Base-by-base conservation (phyloP, 2,329 filamentous ascomycete species). In the Exophiala calicioides region DNA sequence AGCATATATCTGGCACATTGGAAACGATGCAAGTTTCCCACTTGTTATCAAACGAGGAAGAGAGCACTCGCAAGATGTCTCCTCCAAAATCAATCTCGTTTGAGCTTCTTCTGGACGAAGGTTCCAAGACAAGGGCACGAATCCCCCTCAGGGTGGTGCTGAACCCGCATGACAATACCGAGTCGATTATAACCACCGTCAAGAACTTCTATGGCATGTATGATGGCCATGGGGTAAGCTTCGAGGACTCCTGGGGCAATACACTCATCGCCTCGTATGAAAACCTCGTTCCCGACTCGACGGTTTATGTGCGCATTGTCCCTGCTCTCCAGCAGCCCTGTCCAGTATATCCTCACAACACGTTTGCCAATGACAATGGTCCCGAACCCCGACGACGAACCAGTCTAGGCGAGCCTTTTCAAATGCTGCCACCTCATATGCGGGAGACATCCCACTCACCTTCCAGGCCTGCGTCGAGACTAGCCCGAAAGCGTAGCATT, bases 121-220 rank as follows among this genome's bases (percentile, higher is more conserved):
- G 74, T 50, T 77, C 77, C 52, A 77, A 79, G 58, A 72, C 76
- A 52, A 72, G 76, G 63, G 81, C 80, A 58, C 75, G 81, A 51
- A 77, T 84, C 41, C 81, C 81, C 9, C 82, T 85, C 77, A 73
- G 80, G 57, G 81, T 85, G 33, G 87, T 94, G 63, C 96, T 98
- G 59, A 95, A 86, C 63, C 88, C 88, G 35, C 90, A 97, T 69
- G 93, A 98, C 74, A 90, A 88, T 41, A 97, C 91, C 16, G 91
- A 97, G 65, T 96, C 90, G 26, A 98, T 98, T 71, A 88, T 97
- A 56, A 93, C 90, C 10, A 97, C 93, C 1, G 91, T 97, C 64
- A 97, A 95, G 79, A 97, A 96, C 75, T 97, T 97, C 73, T 97
- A 95, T 66, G 93, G 93, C 52, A 79, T 98, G 58, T 96, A 96